Conservation (phyloP, 1,284 basidiomycete genomes). For the Ustilago hordei region DNA sequence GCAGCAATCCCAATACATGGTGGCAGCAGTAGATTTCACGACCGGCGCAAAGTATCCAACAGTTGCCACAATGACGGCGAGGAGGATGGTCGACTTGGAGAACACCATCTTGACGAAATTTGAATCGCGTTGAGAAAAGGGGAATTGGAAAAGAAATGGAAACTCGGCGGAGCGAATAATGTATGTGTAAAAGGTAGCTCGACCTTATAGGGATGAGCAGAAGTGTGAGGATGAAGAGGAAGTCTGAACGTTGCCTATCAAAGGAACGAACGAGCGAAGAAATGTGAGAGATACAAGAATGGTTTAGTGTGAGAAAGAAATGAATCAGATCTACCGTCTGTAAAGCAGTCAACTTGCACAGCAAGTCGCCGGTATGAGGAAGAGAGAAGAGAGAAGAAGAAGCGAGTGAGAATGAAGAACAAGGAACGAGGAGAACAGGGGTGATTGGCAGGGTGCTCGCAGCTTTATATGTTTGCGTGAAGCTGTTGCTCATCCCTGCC, state of each 20-base stretch:
- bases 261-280: slow-evolving; percentile 22
- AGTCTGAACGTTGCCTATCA: slow-evolving; percentile 22
- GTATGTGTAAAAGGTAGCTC: background rate
- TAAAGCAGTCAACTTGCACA: slow-evolving; percentile 13
- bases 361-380: slow-evolving; percentile 12
- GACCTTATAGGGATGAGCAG: background rate
- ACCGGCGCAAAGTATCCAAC: slow-evolving; percentile 19
- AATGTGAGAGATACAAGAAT: background rate
- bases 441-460: background rate
- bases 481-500: too few relatives aligned
- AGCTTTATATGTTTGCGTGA: background rate
- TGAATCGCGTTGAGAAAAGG: background rate
- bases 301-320: background rate
- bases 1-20: slow-evolving; percentile 50
- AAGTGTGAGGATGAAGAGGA: background rate
- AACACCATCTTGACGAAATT: slow-evolving; percentile 26
- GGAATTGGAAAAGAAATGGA: background rate
- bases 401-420: background rate
- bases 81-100: slow-evolving; percentile 21
- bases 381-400: background rate
- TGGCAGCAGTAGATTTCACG: slow-evolving; percentile 26
- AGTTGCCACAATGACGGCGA: slow-evolving; percentile 19
- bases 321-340: slow-evolving; percentile 19
- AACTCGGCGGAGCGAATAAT: background rate
- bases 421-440: background rate